Base-by-base conservation (phyloP, 768 basidiomycete species). In the Glaciozyma martinii region DNA sequence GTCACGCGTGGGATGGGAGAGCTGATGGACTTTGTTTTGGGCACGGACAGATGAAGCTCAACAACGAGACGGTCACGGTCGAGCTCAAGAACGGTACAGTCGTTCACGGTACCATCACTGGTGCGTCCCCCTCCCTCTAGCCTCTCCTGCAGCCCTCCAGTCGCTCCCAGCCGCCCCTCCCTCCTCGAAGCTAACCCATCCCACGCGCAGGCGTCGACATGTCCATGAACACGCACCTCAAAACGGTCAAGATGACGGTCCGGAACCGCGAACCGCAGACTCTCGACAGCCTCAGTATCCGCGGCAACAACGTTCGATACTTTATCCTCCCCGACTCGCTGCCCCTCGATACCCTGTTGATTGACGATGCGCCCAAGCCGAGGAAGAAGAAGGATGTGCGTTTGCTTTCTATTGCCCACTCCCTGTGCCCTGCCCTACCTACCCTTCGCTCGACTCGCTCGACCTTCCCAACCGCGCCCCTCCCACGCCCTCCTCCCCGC, bases 191-290 rank as follows among this genome's bases (percentile, higher is more conserved):
- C 47, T 18, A 7, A 8, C 0, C 29, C 43, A 37, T 30, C 27
- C 42, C 9, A n/a, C 29, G 3, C 60, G 25, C 76, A 97, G 94
- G 92, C 64, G 95, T 99, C 58, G 94, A 99, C 78, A 92, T 94
- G 83, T 91, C 94, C 75, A 99, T 99, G 94, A 98, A 97, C 80
- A 98, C 94, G 4, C 88, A 97, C 73, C 82, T 99, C 59, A 99
- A 99, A 81, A 90, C 91, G 56, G 89, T 99, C 70, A 97, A 95
- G 79, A 86, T 98, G 81, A 90, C 90, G n/a, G 82, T 85, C 37
- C 85, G 90, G 60, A 92, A 90, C 76, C 87, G 89, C 66, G 89
- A 92, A 62, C 89, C 92, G 6, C 79, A 85, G 32, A 80, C 88
- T 27, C 85, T 97, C 60, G 94, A 99, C 77, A 82, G 87, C 5